Evolutionary conservation across 2,329 filamentous ascomycete genomes (phyloP).

Genomic region (Triangularia verruculosa): DNA sequence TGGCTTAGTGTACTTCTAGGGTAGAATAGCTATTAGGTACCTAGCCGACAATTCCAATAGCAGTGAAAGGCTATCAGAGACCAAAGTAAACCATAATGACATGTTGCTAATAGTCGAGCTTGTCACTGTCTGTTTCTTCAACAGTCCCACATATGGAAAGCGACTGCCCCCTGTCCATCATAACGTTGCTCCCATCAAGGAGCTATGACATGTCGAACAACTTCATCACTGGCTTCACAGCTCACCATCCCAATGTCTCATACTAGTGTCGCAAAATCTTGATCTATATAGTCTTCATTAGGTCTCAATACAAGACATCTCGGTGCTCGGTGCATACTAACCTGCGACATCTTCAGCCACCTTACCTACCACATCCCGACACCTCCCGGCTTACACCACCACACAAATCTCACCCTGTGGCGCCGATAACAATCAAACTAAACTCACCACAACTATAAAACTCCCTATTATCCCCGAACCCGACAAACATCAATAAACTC

Average conservation of each 20-base stretch:
- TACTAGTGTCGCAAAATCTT: background rate
- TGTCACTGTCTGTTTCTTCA: background rate
- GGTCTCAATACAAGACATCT: background rate
- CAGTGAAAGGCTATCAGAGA: too few species aligned
- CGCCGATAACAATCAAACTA: background rate
- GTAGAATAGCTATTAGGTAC: too few species aligned
- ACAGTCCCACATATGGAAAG: background rate
- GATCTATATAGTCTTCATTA: background rate
- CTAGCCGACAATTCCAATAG: too few species aligned
- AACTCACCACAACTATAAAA: background rate
- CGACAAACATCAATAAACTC: background rate
- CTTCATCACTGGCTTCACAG: background rate
- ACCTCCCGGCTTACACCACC: background rate
- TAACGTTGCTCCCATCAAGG: background rate
- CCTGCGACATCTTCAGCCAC: background rate
- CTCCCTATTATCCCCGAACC: background rate
- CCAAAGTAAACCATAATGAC: too few species aligned
- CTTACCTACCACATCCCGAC: background rate
- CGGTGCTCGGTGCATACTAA: background rate
- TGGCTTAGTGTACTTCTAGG: too few species aligned
- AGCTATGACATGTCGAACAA: background rate
- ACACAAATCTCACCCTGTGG: background rate
- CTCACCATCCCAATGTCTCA: background rate
- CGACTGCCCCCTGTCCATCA: background rate
- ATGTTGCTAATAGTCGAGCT: too few species aligned